Conservation (phyloP, 371 early-diverging fungal species). For the Mortierella sp. region DNA sequence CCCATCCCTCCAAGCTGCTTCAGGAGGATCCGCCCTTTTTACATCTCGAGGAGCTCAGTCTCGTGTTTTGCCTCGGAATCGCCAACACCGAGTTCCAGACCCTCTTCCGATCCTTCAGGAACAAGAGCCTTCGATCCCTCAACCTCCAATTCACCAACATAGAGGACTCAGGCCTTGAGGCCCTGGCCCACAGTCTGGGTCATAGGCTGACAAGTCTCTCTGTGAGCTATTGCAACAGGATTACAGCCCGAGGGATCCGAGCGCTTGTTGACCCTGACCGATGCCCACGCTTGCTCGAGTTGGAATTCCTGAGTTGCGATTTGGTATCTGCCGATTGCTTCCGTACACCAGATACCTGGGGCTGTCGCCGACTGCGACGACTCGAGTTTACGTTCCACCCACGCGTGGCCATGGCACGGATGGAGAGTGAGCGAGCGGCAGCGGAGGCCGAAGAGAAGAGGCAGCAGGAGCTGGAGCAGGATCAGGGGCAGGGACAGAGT, state of each 20-base stretch:
- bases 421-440: neutral
- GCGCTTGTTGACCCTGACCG: conserved; percentile 20
- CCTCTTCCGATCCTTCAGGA: conserved; percentile 33
- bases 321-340: conserved; percentile 49
- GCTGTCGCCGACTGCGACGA: conserved; percentile 27
- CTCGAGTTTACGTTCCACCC: conserved; percentile 54
- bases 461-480: neutral
- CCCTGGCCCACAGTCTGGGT: conserved; percentile 19
- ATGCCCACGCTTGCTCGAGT: conserved; percentile 32
- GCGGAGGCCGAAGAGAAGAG: neutral
- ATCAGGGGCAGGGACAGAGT: neutral
- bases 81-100: conserved; percentile 36
- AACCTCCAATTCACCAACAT: conserved; percentile 56
- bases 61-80: conserved; percentile 54
- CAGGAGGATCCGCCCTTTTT: conserved; percentile 25
- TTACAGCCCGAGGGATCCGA: conserved; percentile 45
- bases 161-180: conserved; percentile 46
- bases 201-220: conserved; percentile 25
- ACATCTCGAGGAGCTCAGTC: conserved; percentile 45
- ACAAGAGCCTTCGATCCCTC: conserved; percentile 29
- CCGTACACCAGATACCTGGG: conserved; percentile 24
- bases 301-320: conserved; percentile 49
- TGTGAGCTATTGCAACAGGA: conserved; percentile 42
- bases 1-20: conserved; percentile 10
- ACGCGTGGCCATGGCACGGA: conserved; percentile 15